These are phyloP conservation scores for Sporothrix pallida DNA, from an alignment of 2,329 filamentous ascomycete species.

Conservation along the genomic window DNA sequence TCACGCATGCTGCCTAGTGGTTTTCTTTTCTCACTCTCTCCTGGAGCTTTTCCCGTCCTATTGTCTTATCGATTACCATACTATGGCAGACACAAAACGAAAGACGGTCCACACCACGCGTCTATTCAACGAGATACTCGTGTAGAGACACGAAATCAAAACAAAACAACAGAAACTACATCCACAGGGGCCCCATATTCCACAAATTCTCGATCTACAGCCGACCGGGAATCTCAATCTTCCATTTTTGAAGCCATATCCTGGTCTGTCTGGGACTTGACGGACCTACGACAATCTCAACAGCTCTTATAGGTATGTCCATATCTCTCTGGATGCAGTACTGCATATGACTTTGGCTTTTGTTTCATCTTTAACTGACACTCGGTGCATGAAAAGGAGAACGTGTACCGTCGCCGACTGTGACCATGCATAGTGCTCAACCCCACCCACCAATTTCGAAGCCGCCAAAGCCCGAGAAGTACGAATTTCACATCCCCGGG, in stretches of 20 bases:
- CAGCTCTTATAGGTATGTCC: no score
- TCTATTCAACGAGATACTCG: background rate
- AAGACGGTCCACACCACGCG: background rate
- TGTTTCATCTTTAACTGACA: background rate
- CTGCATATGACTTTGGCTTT: background rate
- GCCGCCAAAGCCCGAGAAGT: no score
- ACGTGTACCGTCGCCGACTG: no score
- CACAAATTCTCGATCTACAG: background rate
- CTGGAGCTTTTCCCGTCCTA: background rate
- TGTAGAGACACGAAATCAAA: background rate
- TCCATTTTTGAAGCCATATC: no score
- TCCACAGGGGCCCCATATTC: no score
- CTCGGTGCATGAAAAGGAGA: background rate
- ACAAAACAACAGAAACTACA: background rate
- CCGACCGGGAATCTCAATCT: no score
- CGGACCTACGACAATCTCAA: no score
- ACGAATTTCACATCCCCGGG: no score
- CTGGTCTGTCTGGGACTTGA: no score
- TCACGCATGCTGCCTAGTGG: background rate
- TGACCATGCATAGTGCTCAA: no score
- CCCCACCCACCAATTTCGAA: no score
- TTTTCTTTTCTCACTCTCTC: background rate
- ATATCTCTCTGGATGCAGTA: no score
- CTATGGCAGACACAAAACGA: slow-evolving; percentile 5
- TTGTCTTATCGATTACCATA: background rate